phyloP scores from a whole-genome alignment of 129 eudicot species.

The Gnaphalium uliginosum region DNA sequence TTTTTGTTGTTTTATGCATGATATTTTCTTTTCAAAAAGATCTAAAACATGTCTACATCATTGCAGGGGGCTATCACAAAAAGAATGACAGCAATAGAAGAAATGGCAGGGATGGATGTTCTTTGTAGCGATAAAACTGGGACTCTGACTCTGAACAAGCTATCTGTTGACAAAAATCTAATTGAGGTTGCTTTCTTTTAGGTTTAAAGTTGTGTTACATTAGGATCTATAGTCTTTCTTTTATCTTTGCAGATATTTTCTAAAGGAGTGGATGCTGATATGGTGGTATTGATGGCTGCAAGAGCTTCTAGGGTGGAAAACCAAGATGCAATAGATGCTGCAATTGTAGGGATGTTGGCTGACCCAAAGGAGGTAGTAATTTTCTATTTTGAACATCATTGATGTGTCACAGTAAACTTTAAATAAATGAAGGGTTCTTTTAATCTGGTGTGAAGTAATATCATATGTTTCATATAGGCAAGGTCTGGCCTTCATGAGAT shows the following conservation, averaged over 20 bases:
- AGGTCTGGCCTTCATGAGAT: conserved; percentile 69
- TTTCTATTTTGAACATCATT: not conserved
- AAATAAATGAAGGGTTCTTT: not conserved
- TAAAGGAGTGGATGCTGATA: conserved; percentile 67
- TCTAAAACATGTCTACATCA: conserved; percentile 9
- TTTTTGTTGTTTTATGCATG: conserved; percentile 21
- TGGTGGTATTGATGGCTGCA: conserved; percentile 83
- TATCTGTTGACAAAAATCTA: conserved; percentile 66
- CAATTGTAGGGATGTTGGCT: conserved; percentile 72
- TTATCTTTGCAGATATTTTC: conserved; percentile 50
- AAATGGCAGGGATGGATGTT: conserved; percentile 94
- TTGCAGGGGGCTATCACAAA: conserved; percentile 87
- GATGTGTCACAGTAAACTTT: not conserved
- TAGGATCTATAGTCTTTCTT: conserved; percentile 6
- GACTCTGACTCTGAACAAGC: conserved; percentile 74
- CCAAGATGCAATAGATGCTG: conserved; percentile 88
- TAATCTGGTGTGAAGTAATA: conserved; percentile 7
- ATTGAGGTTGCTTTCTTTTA: conserved; percentile 58
- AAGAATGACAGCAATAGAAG: conserved; percentile 91
- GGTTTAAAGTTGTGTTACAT: not conserved
- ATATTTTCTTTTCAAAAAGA: conserved; percentile 2
- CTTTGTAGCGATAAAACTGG: conserved; percentile 93
- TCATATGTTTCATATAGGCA: conserved; percentile 47
- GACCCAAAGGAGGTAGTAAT: conserved; percentile 69
- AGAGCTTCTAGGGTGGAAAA: conserved; percentile 82